Percentiles rank a stretch among this genome's conserved stretches.
These are phyloP conservation scores for Mycena galericulata DNA, from an alignment of 768 basidiomycete genomes.

Conservation along the genomic window DNA sequence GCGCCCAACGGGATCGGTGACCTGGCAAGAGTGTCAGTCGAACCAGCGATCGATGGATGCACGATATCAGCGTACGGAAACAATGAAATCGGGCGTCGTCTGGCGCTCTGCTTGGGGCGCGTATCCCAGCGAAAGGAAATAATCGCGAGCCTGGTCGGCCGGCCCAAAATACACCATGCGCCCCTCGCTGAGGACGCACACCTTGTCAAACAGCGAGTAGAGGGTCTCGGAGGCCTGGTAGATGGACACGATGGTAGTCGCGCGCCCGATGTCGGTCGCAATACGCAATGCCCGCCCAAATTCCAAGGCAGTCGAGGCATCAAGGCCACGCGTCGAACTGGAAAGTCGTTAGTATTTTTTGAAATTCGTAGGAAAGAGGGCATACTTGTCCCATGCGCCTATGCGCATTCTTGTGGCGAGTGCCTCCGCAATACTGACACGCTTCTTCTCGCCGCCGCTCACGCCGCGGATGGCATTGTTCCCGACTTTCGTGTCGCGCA, in stretches of 20 bases:
- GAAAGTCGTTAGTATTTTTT: background rate
- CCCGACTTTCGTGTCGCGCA: conserved; percentile 79
- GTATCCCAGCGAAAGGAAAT: conserved; percentile 66
- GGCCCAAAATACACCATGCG: conserved; percentile 82
- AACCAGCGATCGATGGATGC: background rate
- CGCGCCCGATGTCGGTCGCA: conserved; percentile 66
- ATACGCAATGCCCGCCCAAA: conserved; percentile 76
- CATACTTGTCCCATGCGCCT: conserved; percentile 82
- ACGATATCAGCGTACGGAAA: conserved; percentile 54
- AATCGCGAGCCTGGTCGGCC: conserved; percentile 70
- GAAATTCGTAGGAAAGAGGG: background rate
- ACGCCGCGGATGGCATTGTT: conserved; percentile 82
- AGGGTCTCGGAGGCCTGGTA: conserved; percentile 82
- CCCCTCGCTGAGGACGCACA: conserved; percentile 82
- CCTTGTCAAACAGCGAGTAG: conserved; percentile 75
- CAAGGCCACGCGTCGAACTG: conserved; percentile 75
- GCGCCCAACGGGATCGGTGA: conserved; percentile 72
- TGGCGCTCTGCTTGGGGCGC: conserved; percentile 67
- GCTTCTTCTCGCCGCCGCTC: conserved; percentile 83
- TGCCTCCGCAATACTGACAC: conserved; percentile 82
- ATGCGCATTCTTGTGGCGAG: conserved; percentile 72
- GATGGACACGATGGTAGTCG: conserved; percentile 80
- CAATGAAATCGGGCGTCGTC: conserved; percentile 75
- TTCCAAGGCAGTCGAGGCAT: conserved; percentile 79
- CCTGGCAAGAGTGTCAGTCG: background rate